Evolutionary conservation across 495 filamentous ascomycete genomes (phyloP).

Genomic region (Tuber melanosporum): DNA sequence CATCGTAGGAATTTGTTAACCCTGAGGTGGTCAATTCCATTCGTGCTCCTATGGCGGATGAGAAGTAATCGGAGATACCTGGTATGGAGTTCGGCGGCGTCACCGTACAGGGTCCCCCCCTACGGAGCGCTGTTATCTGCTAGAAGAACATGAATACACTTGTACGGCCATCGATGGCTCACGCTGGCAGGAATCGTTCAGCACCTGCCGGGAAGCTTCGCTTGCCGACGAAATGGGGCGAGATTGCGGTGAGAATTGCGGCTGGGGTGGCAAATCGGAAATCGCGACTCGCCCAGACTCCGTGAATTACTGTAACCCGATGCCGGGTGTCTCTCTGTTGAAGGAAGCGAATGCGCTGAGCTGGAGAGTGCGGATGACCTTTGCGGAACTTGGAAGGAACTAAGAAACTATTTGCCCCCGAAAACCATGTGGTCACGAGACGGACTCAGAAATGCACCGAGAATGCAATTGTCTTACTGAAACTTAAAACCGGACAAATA

Average conservation of each 20-base stretch:
- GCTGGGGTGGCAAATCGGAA: neutral
- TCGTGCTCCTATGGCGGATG: neutral
- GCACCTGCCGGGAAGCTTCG: neutral
- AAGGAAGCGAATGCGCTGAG: neutral
- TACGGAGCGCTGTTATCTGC: neutral
- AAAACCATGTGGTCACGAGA: neutral
- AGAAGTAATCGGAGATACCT: neutral
- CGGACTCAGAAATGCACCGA: neutral
- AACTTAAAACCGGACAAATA: neutral
- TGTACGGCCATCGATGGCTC: slow-evolving; percentile 1
- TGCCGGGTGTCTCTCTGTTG: neutral
- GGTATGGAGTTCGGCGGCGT: neutral
- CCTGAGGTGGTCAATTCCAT: neutral
- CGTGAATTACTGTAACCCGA: neutral
- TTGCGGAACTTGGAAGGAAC: neutral
- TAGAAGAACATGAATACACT: neutral
- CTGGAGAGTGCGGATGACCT: neutral
- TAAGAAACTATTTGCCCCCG: neutral
- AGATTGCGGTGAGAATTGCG: neutral
- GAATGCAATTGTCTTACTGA: neutral
- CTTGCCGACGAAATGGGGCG: neutral
- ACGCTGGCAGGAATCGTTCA: slow-evolving; percentile 3
- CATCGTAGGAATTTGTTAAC: neutral
- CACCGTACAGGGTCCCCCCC: neutral
- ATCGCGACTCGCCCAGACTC: neutral